Evolutionary conservation across 768 basidiomycete genomes (phyloP), one percentile per base, ranked within the genome.

Genomic region (Punctularia strigosozonata): DNA sequence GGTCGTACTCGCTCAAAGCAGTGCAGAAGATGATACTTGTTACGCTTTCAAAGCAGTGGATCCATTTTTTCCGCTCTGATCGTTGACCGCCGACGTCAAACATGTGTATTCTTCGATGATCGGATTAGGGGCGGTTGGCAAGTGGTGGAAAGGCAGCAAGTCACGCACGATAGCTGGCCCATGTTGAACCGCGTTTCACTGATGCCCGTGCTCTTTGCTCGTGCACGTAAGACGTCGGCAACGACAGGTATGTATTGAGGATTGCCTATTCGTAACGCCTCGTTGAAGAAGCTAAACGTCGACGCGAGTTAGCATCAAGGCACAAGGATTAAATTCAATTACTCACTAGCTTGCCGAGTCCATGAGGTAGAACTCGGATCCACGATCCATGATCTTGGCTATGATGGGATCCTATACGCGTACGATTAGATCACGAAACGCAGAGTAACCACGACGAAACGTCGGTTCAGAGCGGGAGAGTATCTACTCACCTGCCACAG

Each of bases 261-360:
- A 1, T 73, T 58, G 2, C 85, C 87, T 55, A 97, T 91, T 32
- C 90, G 76, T n/a, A 75, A 60, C 7, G 90, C 80, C 38, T 89
- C 76, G 8, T 69, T 66, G 60, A 95, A 92, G 62, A 97, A 97
- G 58, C 86, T 90, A 47, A 4, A 19, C 20, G 35, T 37, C n/a
- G 28, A 15, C 10, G n/a, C n/a, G 26, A 15, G 17, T 24, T 17
- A 28, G 42, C 18, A 24, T 22, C 33, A 19, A 21, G 23, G n/a
- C 15, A 17, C 1, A 22, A 13, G 20, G 15, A 37, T 5, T 3
- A 22, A 24, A 24, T 30, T 18, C 6, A 19, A 8, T 30, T 10
- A 71, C 83, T 53, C 49, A 88, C 86, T 94, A 94, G 31, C 68
- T 67, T 0, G 92, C 92, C n/a, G 77, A 85, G 54, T 95, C 92